A percentile compares a stretch with the other conserved stretches of the same genome.
Evolutionary conservation across 1,284 basidiomycete species (phyloP).

Genomic region (Ganoderma sinense): DNA sequence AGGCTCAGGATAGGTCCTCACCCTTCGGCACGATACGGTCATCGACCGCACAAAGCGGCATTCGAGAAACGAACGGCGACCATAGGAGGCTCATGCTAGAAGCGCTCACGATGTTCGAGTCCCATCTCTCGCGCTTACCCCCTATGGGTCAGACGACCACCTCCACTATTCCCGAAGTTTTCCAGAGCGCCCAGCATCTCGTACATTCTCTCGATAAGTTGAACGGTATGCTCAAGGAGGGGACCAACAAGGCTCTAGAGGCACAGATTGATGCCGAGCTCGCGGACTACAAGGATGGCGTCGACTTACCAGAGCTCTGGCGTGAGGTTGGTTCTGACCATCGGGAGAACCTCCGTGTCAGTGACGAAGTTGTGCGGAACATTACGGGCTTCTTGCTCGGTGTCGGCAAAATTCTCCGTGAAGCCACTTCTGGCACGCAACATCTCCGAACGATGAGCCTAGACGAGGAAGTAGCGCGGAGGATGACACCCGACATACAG

Average conservation of each 20-base stretch:
- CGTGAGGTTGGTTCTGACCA: conserved; percentile 71
- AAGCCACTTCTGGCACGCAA: conserved; percentile 50
- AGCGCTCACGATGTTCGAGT: conserved; percentile 73
- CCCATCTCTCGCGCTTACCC: conserved; percentile 60
- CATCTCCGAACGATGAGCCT: conserved; percentile 58
- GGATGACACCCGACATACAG: conserved; percentile 36
- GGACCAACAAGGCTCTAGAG: conserved; percentile 66
- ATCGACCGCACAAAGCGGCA: conserved; percentile 27
- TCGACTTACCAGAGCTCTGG: conserved; percentile 67
- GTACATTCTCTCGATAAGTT: conserved; percentile 69
- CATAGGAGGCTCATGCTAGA: conserved; percentile 75
- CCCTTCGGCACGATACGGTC: conserved; percentile 32
- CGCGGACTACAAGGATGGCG: conserved; percentile 45
- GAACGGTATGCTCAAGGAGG: conserved; percentile 63
- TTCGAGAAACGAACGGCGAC: conserved; percentile 50
- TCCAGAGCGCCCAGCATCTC: conserved; percentile 66
- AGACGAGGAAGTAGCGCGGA: conserved; percentile 49
- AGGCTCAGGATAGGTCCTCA: conserved; percentile 33
- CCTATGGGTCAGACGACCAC: conserved; percentile 50
- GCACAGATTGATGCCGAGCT: conserved; percentile 79
- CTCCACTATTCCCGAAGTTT: conserved; percentile 57
- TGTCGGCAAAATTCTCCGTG: conserved; percentile 71
- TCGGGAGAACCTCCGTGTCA: conserved; percentile 70
- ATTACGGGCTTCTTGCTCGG: conserved; percentile 78
- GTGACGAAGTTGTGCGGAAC: conserved; percentile 78